Conservation (phyloP, 2,329 filamentous ascomycete species). For the Fusarium citri region DNA sequence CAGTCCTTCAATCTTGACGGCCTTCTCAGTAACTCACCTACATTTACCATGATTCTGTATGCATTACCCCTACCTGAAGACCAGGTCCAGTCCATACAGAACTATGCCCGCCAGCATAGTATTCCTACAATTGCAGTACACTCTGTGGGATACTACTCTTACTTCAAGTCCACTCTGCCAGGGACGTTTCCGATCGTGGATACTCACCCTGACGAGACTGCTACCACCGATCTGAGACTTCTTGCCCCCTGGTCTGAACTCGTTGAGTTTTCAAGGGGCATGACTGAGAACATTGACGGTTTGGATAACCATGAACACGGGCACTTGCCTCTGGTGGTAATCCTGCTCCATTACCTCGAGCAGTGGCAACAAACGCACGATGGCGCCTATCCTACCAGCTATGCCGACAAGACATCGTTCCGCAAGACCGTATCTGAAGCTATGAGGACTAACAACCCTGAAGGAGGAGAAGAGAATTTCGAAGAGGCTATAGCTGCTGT, state of each 20-base stretch:
- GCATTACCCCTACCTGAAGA: constrained; percentile 61
- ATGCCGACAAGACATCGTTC: constrained; percentile 89
- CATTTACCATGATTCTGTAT: constrained; percentile 68
- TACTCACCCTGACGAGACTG: constrained; percentile 90
- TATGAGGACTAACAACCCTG: constrained; percentile 77
- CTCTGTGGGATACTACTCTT: constrained; percentile 91
- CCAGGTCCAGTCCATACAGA: constrained; percentile 58
- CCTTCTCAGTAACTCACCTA: constrained; percentile 55
- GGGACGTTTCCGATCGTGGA: constrained; percentile 92
- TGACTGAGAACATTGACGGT: constrained; percentile 75
- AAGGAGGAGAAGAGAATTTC: constrained; percentile 96
- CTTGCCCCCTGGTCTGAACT: constrained; percentile 89
- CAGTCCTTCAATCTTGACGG: constrained; percentile 52
- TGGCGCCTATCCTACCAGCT: constrained; percentile 76
- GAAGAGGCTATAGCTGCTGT: constrained; percentile 91
- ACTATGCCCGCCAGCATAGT: constrained; percentile 64
- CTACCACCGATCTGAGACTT: constrained; percentile 86
- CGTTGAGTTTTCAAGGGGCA: constrained; percentile 70
- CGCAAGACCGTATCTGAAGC: constrained; percentile 74
- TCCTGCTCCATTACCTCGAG: constrained; percentile 85
- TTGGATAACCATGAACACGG: constrained; percentile 86
- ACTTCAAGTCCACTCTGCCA: constrained; percentile 83
- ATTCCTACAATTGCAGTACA: constrained; percentile 86
- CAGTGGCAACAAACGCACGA: constrained; percentile 80
- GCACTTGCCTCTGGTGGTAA: constrained; percentile 86